Evolutionary conservation across 2,329 filamentous ascomycete species (phyloP).

Genomic region (Fusarium incarnatum): DNA sequence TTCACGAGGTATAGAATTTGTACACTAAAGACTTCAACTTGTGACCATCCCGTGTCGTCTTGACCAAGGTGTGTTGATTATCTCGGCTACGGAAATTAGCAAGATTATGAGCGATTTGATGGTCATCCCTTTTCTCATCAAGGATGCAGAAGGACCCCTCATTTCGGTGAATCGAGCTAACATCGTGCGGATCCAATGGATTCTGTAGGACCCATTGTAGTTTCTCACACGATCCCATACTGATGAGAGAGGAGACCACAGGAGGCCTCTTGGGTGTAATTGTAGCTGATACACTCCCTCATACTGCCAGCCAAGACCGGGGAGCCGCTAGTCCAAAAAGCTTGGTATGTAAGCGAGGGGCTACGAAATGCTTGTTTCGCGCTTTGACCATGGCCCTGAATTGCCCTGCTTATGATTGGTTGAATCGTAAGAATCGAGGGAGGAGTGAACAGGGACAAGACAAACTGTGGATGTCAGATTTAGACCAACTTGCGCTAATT

Average conservation of each 20-base stretch:
- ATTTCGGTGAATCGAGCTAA: neutral
- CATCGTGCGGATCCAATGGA: neutral
- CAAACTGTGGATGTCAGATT: neutral
- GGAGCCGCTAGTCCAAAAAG: neutral
- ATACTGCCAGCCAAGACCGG: neutral
- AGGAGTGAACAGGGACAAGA: neutral
- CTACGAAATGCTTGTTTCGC: neutral
- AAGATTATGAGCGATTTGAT: neutral
- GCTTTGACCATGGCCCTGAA: neutral
- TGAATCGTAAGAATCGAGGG: neutral
- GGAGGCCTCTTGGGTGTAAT: neutral
- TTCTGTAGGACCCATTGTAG: neutral
- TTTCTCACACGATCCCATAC: neutral
- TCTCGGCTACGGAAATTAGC: neutral
- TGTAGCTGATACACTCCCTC: neutral
- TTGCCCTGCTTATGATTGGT: neutral
- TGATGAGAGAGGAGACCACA: neutral
- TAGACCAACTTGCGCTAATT: neutral
- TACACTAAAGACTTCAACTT: neutral
- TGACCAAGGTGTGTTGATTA: rapidly evolving
- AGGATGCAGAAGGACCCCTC: neutral
- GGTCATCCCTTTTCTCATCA: neutral
- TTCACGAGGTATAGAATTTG: neutral
- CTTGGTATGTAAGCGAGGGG: neutral
- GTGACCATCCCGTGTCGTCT: neutral